Conservation (phyloP, 805 yeast species). For the Metschnikowia corniflorae region DNA sequence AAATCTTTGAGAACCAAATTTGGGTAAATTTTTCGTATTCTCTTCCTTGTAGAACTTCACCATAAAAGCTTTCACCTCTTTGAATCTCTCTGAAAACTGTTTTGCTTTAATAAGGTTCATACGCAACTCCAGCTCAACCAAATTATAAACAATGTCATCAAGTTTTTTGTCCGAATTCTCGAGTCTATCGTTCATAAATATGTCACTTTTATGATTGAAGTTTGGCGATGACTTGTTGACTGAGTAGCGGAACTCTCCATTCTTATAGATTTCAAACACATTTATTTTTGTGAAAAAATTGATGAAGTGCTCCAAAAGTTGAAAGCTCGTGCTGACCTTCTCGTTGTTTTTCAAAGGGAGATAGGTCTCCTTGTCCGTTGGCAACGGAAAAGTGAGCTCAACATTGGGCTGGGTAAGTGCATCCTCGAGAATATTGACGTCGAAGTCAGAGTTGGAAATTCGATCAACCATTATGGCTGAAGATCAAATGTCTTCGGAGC, state of each 20-base stretch:
- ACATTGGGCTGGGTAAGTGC: constrained; percentile 29
- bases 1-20: constrained; percentile 24
- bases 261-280: constrained; percentile 28
- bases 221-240: constrained; percentile 28
- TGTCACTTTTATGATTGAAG: constrained; percentile 26
- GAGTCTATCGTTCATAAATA: constrained; percentile 33
- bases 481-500: background rate
- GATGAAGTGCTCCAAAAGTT: constrained; percentile 30
- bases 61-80: constrained; percentile 38
- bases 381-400: constrained; percentile 36
- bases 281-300: constrained; percentile 28
- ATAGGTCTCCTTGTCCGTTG: constrained; percentile 32
- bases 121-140: constrained; percentile 36
- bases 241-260: constrained; percentile 33
- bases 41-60: constrained; percentile 33
- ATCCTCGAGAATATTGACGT: constrained; percentile 38
- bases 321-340: constrained; percentile 22
- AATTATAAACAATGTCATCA: constrained; percentile 32
- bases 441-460: constrained; percentile 22
- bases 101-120: constrained; percentile 35
- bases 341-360: constrained; percentile 29
- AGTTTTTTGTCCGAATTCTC: constrained; percentile 30
- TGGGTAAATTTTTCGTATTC: constrained; percentile 37
- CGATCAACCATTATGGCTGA: background rate
- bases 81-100: constrained; percentile 31